Conservation (phyloP, 2,329 filamentous ascomycete genomes). For the Phialocephala sp. region DNA sequence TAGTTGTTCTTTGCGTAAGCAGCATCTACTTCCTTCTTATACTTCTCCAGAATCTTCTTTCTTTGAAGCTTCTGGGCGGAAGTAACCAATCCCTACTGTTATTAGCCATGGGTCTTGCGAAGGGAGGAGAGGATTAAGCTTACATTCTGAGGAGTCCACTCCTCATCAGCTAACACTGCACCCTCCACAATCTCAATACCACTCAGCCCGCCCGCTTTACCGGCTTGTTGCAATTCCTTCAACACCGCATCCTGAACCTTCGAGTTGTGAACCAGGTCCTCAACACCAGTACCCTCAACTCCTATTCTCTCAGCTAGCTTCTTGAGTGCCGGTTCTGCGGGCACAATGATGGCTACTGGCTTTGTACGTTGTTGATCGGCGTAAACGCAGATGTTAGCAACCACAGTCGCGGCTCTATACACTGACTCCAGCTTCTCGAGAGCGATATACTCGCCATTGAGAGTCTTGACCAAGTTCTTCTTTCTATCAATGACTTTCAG, state of each 20-base stretch:
- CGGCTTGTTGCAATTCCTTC: constrained; percentile 72
- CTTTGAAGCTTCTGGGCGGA: constrained; percentile 77
- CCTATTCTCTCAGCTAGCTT: constrained; percentile 65
- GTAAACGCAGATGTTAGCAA: constrained; percentile 87
- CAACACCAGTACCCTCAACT: constrained; percentile 65
- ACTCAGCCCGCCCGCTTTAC: constrained; percentile 68
- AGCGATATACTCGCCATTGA: constrained; percentile 95
- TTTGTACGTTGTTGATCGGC: constrained; percentile 76
- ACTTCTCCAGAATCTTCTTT: constrained; percentile 67
- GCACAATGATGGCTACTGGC: constrained; percentile 80
- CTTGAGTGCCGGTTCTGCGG: constrained; percentile 67
- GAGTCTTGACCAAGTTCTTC: constrained; percentile 97
- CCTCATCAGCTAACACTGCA: constrained; percentile 80
- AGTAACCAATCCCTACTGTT: constrained; percentile 63
- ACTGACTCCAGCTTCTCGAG: constrained; percentile 94
- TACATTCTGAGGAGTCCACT: constrained; percentile 87
- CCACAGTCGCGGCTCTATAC: constrained; percentile 80
- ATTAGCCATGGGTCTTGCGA: constrained; percentile 41
- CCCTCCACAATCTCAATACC: constrained; percentile 77
- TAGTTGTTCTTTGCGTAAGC: constrained; percentile 37
- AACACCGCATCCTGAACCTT: constrained; percentile 66
- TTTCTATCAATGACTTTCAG: constrained; percentile 90
- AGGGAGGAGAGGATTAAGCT: constrained; percentile 48
- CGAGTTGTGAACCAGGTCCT: constrained; percentile 69
- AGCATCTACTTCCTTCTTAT: constrained; percentile 62